These are phyloP conservation scores for Lantana camara DNA, from an alignment of 257 asterid genomes.

Conservation along the genomic window DNA sequence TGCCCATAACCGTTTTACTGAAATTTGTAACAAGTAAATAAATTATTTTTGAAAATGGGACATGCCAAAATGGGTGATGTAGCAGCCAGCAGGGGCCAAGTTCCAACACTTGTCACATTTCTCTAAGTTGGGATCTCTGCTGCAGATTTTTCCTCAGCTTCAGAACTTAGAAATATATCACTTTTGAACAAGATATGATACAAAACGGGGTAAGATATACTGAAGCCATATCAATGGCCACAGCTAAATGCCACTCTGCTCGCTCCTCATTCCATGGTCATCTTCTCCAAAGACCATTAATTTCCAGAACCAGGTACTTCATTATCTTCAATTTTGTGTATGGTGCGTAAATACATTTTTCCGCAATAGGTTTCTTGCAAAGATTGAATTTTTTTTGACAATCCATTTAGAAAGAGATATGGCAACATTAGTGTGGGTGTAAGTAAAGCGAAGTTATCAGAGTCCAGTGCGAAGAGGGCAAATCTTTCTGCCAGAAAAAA, in stretches of 20 bases:
- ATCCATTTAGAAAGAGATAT: conserved; percentile 42
- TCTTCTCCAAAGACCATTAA: conserved; percentile 26
- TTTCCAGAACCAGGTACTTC: conserved; percentile 38
- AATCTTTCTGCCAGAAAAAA: conserved; percentile 67
- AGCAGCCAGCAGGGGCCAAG: conserved; percentile 1
- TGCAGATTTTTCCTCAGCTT: neutral
- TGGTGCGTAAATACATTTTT: no score
- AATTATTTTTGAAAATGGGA: neutral
- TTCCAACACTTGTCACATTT: conserved; percentile 27
- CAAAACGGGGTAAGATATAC: neutral
- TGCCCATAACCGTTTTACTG: no score
- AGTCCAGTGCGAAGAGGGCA: conserved; percentile 62
- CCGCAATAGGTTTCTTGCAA: conserved; percentile 1
- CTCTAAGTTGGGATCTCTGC: conserved; percentile 8
- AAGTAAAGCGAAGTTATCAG: conserved; percentile 44
- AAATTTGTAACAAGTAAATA: neutral
- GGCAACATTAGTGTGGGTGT: conserved; percentile 37
- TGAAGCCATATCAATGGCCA: conserved; percentile 36
- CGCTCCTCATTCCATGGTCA: conserved; percentile 30
- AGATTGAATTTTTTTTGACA: conserved; percentile 1
- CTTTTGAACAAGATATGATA: neutral
- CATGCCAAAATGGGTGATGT: conserved; percentile 30
- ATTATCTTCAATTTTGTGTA: neutral
- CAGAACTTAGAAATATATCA: neutral
- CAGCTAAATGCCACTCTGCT: conserved; percentile 32